Conservation (phyloP, 148 eudicot genomes). For the Diospyros kaki region DNA sequence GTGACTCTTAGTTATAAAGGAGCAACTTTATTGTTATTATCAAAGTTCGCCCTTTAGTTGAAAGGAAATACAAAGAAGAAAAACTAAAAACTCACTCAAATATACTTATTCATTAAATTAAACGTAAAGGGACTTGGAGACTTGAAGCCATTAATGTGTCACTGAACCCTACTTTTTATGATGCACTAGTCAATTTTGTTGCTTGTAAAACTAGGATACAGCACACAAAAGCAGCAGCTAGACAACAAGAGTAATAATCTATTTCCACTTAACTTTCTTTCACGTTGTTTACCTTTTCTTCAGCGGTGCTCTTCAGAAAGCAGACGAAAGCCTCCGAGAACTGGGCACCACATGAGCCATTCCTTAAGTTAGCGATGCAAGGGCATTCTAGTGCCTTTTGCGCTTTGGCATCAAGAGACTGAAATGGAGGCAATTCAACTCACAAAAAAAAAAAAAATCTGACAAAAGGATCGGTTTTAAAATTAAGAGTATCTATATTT, state of each 20-base stretch:
- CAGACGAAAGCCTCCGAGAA: slow-evolving; percentile 90
- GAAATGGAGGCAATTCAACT: slow-evolving; percentile 18
- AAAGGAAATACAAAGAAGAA: too few species aligned
- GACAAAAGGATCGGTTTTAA: not conserved
- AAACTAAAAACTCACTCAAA: too few species aligned
- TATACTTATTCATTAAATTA: too few species aligned
- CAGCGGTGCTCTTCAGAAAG: slow-evolving; percentile 83
- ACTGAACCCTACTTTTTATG: not conserved
- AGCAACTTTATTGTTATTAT: too few species aligned
- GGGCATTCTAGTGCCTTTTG: slow-evolving; percentile 86
- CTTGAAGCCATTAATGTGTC: not conserved
- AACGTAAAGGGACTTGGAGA: too few species aligned
- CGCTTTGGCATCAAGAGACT: slow-evolving; percentile 79
- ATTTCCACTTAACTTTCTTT: not conserved
- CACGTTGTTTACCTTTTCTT: slow-evolving; percentile 57
- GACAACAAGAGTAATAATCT: not conserved
- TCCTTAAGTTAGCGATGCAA: slow-evolving; percentile 70
- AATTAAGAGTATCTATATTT: not conserved
- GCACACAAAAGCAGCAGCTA: not conserved
- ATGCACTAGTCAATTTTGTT: not conserved
- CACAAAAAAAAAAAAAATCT: slow-evolving; percentile 7
- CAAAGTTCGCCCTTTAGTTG: too few species aligned
- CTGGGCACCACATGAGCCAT: slow-evolving; percentile 76
- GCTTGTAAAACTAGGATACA: not conserved
- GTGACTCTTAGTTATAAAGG: too few species aligned